Base-by-base conservation (phyloP, 768 basidiomycete species). In the Hygrophorus pudorinus region DNA sequence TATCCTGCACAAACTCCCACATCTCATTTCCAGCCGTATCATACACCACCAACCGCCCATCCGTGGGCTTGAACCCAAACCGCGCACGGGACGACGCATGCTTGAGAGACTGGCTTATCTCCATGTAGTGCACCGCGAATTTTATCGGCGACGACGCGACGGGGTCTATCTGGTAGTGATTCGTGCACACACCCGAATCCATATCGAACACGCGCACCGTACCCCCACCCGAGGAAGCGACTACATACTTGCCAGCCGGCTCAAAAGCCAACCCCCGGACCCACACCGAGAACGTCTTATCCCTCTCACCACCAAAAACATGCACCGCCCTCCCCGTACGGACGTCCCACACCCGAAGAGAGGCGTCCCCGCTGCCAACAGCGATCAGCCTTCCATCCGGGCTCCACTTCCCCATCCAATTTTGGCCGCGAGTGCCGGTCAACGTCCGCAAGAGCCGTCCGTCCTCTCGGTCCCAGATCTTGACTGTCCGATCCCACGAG, bases 401-500 rank as follows among this genome's bases (percentile, higher is more conserved):
- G 34, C 36, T 44, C 38, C 33, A 35, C 24, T 24, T 24, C 24
- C 24, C 24, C 24, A 7, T 7, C 24, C 24, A 24, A 24, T 24
- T 24, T 24, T 54, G 47, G 17, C 20, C 33, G 4, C 17, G 41
- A 18, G 46, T 30, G 27, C 51, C 48, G 5, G 32, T 14, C 14
- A 54, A 42, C 5, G 43, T 36, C 18, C 32, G 48, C 7, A 54
- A 18, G 1, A 27, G n/a, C 24, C 39, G 35, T 2, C 53, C 54
- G 12, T 45, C 35, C 2, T 50, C 17, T 12, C 42, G 45, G 43
- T 49, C 42, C 54, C 53, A 56, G 4, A 56, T 42, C 12, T 47
- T 48, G 16, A 54, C 51, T 11, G 53, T 55, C 14, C 36, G 28
- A 42, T 55, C 54, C 47, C 50, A 53, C 14, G 50, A 55, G 3